These are phyloP conservation scores for Pseudozyma sp. DNA, from an alignment of 1,284 basidiomycete genomes.

Conservation along the genomic window DNA sequence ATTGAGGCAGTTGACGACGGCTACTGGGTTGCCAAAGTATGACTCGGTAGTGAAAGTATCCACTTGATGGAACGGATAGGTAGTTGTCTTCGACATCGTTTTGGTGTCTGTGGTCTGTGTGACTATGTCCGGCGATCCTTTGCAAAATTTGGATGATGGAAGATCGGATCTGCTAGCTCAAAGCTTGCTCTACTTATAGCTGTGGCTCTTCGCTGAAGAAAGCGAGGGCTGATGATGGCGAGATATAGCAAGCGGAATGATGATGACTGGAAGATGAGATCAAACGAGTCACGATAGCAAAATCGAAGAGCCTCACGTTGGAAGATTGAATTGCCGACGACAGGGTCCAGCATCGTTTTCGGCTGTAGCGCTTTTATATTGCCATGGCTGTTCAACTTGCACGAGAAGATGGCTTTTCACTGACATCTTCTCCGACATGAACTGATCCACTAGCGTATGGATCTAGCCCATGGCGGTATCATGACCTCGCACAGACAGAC, in stretches of 20 bases:
- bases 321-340: background rate
- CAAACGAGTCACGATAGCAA: conserved; percentile 17
- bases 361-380: conserved; percentile 24
- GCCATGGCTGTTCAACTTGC: background rate
- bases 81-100: conserved; percentile 1
- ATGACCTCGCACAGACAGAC: too few species aligned
- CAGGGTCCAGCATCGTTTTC: conserved; percentile 14
- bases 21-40: conserved; percentile 60
- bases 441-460: too few species aligned
- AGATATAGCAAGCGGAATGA: background rate
- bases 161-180: too few species aligned
- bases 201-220: background rate
- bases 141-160: too few species aligned
- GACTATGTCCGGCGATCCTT: too few species aligned
- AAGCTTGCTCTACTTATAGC: too few species aligned
- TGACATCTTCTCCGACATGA: too few species aligned
- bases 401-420: background rate
- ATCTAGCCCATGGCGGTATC: too few species aligned
- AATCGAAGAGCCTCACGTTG: too few species aligned
- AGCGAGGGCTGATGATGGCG: background rate
- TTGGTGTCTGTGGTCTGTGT: too few species aligned
- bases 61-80: conserved; percentile 51
- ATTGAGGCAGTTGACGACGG: conserved; percentile 54
- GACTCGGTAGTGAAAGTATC: conserved; percentile 56
- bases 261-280: too few species aligned